These are phyloP conservation scores for Cyclotella choctawhatcheeana DNA, from an alignment of 108 stramenopile genomes.

Conservation along the genomic window DNA sequence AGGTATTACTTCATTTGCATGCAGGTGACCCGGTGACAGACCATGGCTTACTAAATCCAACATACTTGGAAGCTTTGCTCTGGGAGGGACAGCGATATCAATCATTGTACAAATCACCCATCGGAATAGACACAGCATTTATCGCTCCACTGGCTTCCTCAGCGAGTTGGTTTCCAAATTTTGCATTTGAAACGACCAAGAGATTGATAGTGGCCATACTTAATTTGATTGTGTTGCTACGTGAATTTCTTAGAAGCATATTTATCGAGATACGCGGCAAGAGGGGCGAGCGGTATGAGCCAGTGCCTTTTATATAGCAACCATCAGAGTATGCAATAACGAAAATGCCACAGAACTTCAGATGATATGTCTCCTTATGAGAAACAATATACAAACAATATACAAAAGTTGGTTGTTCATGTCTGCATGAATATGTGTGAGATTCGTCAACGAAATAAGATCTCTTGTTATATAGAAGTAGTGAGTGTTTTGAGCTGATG, in stretches of 20 bases:
- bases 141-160: conserved; percentile 48
- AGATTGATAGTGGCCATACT: conserved; percentile 24
- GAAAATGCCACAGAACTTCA: too few relatives aligned
- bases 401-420: too few relatives aligned
- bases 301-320: conserved; percentile 11
- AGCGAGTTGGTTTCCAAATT: conserved; percentile 46
- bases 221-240: conserved; percentile 17
- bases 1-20: conserved; percentile 35
- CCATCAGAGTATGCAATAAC: not conserved
- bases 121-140: conserved; percentile 42
- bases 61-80: conserved; percentile 75
- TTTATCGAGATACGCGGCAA: conserved; percentile 6
- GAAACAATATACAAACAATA: too few relatives aligned
- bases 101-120: conserved; percentile 47
- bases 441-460: too few relatives aligned
- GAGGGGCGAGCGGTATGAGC: conserved; percentile 28
- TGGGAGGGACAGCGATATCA: conserved; percentile 88
- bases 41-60: conserved; percentile 79
- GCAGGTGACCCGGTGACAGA: conserved; percentile 78
- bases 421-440: too few relatives aligned
- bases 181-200: conserved; percentile 44
- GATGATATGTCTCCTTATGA: too few relatives aligned
- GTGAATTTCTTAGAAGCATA: conserved; percentile 23
- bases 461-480: too few relatives aligned
- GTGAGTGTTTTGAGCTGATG: too few relatives aligned